Evolutionary conservation across 1,284 basidiomycete species (phyloP).

Genomic region (Pterulicium gracile): DNA sequence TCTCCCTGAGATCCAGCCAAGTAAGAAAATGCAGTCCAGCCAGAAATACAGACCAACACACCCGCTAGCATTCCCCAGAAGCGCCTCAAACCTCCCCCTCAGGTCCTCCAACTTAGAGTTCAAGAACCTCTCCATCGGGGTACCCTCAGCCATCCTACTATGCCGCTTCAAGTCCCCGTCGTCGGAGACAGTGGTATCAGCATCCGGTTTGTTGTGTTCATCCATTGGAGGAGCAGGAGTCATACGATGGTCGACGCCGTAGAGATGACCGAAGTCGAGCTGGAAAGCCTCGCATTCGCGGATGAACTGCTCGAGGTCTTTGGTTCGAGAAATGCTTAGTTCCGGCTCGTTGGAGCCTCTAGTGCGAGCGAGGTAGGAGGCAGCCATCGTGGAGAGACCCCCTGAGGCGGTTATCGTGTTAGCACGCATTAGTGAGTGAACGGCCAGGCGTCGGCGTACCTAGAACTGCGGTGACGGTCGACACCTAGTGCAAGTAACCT

Average conservation of each 20-base stretch:
- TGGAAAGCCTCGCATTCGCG: constrained; percentile 45
- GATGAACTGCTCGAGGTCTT: constrained; percentile 53
- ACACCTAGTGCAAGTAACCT: no score
- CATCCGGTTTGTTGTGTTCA: no score
- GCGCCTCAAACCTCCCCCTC: constrained; percentile 22
- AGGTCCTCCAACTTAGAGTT: constrained; percentile 16
- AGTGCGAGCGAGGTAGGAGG: constrained; percentile 58
- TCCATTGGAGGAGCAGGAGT: no score
- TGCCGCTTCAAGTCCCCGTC: constrained; percentile 10
- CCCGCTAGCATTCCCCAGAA: constrained; percentile 22
- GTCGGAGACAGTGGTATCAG: no score
- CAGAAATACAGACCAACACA: constrained; percentile 5
- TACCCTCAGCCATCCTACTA: constrained; percentile 9
- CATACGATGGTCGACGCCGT: constrained; percentile 13
- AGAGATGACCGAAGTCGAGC: constrained; percentile 42
- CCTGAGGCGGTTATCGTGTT: no score
- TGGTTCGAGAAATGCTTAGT: constrained; percentile 35
- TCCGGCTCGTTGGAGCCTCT: constrained; percentile 63
- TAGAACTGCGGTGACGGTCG: no score
- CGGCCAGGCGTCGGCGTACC: no score
- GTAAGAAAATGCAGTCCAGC: no score
- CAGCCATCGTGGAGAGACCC: constrained; percentile 50
- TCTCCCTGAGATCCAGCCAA: no score
- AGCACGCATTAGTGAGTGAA: no score
- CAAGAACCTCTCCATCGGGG: constrained; percentile 11